Conservation (phyloP, 2,329 filamentous ascomycete species). For the Zymoseptoria pseudotritici region DNA sequence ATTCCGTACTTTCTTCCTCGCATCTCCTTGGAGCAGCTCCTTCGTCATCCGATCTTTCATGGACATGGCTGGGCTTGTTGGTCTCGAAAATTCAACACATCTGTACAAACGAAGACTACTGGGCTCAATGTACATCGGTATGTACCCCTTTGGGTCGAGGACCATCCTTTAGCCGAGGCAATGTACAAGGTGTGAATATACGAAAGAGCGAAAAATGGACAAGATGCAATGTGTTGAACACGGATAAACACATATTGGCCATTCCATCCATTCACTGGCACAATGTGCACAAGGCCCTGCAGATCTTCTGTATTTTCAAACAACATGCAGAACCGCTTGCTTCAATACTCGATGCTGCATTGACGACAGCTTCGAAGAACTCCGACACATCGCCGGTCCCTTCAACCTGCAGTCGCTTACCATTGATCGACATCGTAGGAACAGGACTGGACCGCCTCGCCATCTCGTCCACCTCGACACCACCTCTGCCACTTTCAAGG, state of each 20-base stretch:
- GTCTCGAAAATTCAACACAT: background rate
- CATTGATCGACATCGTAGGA: constrained; percentile 32
- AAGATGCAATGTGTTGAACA: no score
- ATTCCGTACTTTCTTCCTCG: constrained; percentile 9
- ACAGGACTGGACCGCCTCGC: constrained; percentile 8
- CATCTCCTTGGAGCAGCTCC: constrained; percentile 11
- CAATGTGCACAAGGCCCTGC: no score
- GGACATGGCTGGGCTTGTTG: background rate
- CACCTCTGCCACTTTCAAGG: constrained; percentile 4
- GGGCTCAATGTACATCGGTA: background rate
- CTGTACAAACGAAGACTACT: background rate
- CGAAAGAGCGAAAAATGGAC: background rate
- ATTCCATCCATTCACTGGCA: no score
- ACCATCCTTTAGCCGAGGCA: background rate
- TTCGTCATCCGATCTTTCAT: constrained; percentile 9
- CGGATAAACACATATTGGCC: no score
- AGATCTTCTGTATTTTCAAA: no score
- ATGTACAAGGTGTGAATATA: background rate
- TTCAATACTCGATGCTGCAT: background rate
- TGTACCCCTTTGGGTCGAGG: background rate
- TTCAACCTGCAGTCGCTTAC: constrained; percentile 8
- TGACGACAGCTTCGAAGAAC: background rate
- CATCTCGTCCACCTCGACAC: constrained; percentile 8
- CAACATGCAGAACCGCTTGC: no score
- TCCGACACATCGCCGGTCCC: constrained; percentile 12